Evolutionary conservation across 768 basidiomycete species (phyloP).

Genomic region (Lentinula aciculospora): DNA sequence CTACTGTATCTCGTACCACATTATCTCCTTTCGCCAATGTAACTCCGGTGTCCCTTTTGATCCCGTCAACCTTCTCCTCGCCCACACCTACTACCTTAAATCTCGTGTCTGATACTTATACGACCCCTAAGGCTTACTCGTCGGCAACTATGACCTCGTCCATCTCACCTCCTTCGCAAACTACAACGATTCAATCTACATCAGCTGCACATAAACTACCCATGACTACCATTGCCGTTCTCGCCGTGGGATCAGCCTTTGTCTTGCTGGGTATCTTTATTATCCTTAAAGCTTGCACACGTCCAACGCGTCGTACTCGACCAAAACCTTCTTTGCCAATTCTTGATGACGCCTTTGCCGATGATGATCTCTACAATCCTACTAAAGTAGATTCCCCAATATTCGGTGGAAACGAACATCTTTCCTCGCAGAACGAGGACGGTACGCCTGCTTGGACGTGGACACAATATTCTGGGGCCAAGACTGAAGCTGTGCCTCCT

Average conservation of each 20-base stretch:
- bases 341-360: slow-evolving; percentile 48
- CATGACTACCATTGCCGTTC: slow-evolving; percentile 41
- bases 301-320: slow-evolving; percentile 45
- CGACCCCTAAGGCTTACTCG: neutral
- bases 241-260: slow-evolving; percentile 47
- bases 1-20: neutral
- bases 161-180: neutral
- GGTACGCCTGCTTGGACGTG: slow-evolving; percentile 49
- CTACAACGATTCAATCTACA: neutral
- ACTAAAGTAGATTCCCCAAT: slow-evolving; percentile 55
- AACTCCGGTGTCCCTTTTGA: neutral
- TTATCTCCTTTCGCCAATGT: neutral
- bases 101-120: neutral
- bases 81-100: slow-evolving; percentile 3
- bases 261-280: slow-evolving; percentile 44
- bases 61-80: neutral
- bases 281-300: slow-evolving; percentile 39
- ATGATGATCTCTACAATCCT: slow-evolving; percentile 36
- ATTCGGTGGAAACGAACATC: slow-evolving; percentile 70
- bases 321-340: slow-evolving; percentile 76
- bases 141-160: neutral
- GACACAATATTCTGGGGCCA: slow-evolving; percentile 42
- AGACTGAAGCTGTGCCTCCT: slow-evolving; percentile 10
- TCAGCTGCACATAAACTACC: slow-evolving; percentile 32
- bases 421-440: slow-evolving; percentile 38